A percentile compares a stretch with the other conserved stretches of the same genome.
phyloP scores from a whole-genome alignment of 2,329 filamentous ascomycete genomes.

The Westerdykella aurantiaca region DNA sequence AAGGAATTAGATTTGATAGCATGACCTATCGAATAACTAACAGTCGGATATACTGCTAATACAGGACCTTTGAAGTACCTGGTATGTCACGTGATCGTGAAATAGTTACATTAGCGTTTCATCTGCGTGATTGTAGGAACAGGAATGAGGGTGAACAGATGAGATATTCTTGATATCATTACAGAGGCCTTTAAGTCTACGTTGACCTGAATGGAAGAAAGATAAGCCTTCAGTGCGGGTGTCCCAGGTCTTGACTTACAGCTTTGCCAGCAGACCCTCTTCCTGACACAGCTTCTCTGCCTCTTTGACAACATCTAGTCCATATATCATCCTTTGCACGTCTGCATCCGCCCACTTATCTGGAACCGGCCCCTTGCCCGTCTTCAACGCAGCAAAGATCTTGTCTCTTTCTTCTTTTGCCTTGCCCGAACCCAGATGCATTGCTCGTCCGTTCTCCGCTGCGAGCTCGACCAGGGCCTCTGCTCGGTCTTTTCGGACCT shows the following conservation, averaged over 20 bases:
- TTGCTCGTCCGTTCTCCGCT: slow-evolving; percentile 47
- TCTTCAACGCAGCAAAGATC: slow-evolving; percentile 47
- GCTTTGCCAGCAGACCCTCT: slow-evolving; percentile 20
- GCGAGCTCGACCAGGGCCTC: slow-evolving; percentile 54
- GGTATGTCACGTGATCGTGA: too few species aligned
- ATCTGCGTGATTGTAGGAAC: too few species aligned
- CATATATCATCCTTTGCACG: slow-evolving; percentile 47
- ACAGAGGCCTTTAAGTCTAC: too few species aligned
- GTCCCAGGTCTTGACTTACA: slow-evolving; percentile 10
- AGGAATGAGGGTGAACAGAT: too few species aligned
- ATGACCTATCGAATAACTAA: too few species aligned
- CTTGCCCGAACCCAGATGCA: slow-evolving; percentile 54
- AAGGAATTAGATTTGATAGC: too few species aligned
- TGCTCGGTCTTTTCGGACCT: slow-evolving; percentile 51
- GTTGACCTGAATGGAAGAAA: too few species aligned
- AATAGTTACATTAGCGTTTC: too few species aligned
- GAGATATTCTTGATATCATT: too few species aligned
- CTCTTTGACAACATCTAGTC: slow-evolving; percentile 41
- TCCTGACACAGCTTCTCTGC: slow-evolving; percentile 42
- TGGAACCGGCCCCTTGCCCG: slow-evolving; percentile 41
- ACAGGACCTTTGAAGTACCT: too few species aligned
- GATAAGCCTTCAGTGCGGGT: too few species aligned
- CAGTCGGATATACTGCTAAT: too few species aligned
- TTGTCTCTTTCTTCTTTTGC: slow-evolving; percentile 55
- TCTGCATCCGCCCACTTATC: slow-evolving; percentile 51